These are phyloP conservation scores for Pythium volutum DNA, from an alignment of 352 stramenopile species.

Conservation along the genomic window DNA sequence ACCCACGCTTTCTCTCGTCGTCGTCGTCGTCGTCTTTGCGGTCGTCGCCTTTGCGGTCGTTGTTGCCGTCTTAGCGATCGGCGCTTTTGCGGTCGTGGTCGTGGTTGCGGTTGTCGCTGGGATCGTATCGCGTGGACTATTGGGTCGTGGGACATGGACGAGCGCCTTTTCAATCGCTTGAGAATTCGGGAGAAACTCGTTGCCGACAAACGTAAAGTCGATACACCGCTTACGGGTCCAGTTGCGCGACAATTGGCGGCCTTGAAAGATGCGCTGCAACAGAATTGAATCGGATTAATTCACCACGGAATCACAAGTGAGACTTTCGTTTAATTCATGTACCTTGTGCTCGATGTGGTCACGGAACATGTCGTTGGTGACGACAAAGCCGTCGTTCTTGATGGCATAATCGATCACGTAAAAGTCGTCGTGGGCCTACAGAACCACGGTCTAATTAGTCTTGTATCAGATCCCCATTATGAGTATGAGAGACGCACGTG, in stretches of 20 bases:
- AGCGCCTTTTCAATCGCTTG: conserved; percentile 74
- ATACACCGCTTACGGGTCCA: conserved; percentile 78
- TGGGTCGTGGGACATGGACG: conserved; percentile 25
- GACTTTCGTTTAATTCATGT: background rate
- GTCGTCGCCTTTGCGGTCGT: too few species aligned
- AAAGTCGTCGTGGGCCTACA: conserved; percentile 85
- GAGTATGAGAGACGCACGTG: conserved; percentile 28
- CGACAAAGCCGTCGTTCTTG: conserved; percentile 85
- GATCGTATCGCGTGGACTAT: conserved; percentile 14
- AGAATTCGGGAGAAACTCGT: conserved; percentile 89
- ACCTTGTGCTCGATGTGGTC: conserved; percentile 81
- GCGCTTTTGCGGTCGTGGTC: background rate
- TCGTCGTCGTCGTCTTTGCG: background rate
- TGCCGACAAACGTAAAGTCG: conserved; percentile 88
- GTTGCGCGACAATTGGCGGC: conserved; percentile 41
- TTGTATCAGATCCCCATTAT: background rate
- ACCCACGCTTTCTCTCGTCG: background rate
- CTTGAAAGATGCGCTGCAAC: conserved; percentile 63
- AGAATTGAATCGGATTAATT: background rate
- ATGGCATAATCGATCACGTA: conserved; percentile 92
- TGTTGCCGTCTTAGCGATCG: too few species aligned
- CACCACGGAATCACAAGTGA: background rate
- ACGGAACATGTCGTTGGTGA: conserved; percentile 93
- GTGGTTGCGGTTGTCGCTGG: background rate
- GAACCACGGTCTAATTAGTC: background rate